Evolutionary conservation across 2,329 filamentous ascomycete species (phyloP), one percentile per base, ranked within the genome.

Genomic region (Beauveria sp.): DNA sequence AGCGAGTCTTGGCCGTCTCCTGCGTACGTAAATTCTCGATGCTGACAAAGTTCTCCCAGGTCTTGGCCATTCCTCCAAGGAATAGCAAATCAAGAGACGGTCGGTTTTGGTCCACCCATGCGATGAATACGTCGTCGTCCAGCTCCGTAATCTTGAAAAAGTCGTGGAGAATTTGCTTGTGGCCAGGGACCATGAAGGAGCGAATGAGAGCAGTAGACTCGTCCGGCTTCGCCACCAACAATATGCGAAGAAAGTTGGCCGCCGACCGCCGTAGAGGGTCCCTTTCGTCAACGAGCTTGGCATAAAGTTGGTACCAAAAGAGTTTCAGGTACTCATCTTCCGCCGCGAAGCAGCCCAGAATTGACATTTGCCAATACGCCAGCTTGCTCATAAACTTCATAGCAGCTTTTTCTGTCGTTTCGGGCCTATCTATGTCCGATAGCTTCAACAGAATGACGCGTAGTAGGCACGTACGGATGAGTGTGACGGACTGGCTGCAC

Each of bases 331-430:
- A 90, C 10, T 91, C 87, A n/a, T 90, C 85, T 50, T 96, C 91
- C 7, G 84, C 80, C 3, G 90, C 88, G 18, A 95, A 85, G 4
- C 88, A 86, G 2, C 87, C 88, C 18, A 99, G 79, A 18, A 99
- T 86, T 20, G 96, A 90, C 22, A 91, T 92, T 72, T 98, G 95
- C 95, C 95, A 99, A 73, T 97, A 98, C 0, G 91, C 86, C 68
- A 99, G 85, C 70, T 92, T 93, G 63, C 90, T 83, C 73, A 99
- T 84, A 62, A 96, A 91, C 0, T 82, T 78, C 28, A 88, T 81
- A 0, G 87, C 85, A 53, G 91, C 87, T 7, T 76, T 72, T 62
- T 88, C 83, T 3, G 82, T 76, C 1, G 78, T 80, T 59, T 85
- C 66, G 1, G 81, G 75, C 40, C 88, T 87, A 55, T 96, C 90